A percentile compares a stretch with the other conserved stretches of the same genome.
Conservation (phyloP, 2,329 filamentous ascomycete species). For the Exophiala viscosa region DNA sequence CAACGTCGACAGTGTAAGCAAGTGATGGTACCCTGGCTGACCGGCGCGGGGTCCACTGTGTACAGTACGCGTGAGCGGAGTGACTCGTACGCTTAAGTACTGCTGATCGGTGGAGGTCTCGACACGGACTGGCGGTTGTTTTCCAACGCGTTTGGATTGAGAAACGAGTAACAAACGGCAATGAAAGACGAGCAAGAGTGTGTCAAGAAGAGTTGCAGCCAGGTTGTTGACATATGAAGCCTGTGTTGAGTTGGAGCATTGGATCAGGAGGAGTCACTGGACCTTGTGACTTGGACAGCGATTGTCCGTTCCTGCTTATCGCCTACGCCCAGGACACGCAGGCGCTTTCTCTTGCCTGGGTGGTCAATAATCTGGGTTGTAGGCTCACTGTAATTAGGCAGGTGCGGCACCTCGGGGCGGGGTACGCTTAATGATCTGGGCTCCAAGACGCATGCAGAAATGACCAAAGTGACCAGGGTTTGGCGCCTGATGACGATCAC, state of each 20-base stretch:
- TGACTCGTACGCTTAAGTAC: background rate
- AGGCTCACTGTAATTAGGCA: background rate
- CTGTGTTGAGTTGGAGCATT: no score
- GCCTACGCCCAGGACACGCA: background rate
- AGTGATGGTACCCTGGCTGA: background rate
- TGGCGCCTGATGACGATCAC: no score
- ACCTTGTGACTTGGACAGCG: no score
- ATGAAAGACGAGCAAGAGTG: no score
- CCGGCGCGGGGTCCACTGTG: constrained; percentile 6
- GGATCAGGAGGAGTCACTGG: no score
- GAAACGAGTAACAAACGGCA: background rate
- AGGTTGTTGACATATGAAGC: no score
- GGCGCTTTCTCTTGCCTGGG: background rate
- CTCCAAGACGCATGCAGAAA: no score
- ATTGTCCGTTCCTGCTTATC: no score
- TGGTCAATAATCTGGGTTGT: background rate
- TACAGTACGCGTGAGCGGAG: constrained; percentile 10
- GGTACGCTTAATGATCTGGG: background rate
- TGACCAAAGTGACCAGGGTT: no score
- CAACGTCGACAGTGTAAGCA: background rate
- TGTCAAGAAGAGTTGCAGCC: no score
- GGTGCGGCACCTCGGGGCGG: background rate
- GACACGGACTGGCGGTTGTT: no score
- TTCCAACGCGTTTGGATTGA: background rate
- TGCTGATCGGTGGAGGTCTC: constrained; percentile 1